Evolutionary conservation across 1,284 basidiomycete genomes (phyloP).

Genomic region (Puccinia hordei): DNA sequence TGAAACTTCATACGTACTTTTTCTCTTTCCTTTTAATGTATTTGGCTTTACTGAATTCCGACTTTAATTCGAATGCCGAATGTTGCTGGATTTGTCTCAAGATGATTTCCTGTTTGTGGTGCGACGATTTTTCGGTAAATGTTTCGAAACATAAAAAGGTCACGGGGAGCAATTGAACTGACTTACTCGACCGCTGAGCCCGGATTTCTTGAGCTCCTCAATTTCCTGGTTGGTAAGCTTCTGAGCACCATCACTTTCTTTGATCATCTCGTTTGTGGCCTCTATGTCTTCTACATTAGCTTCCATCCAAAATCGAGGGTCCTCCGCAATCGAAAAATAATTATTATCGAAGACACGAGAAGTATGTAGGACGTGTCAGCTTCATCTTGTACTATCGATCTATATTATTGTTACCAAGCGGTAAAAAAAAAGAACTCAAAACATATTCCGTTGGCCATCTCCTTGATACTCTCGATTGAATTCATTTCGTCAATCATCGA

Average conservation of each 20-base stretch:
- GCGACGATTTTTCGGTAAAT: neutral
- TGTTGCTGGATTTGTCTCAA: constrained; percentile 87
- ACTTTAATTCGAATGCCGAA: constrained; percentile 84
- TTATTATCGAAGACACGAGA: neutral
- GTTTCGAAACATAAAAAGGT: neutral
- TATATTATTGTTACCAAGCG: neutral
- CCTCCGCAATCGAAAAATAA: constrained; percentile 2
- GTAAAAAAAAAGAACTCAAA: constrained; percentile 37
- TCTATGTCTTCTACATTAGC: constrained; percentile 55
- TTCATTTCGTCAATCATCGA: neutral
- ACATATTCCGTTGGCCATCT: constrained; percentile 34
- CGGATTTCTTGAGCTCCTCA: constrained; percentile 57
- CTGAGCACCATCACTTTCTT: constrained; percentile 58
- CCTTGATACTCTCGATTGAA: constrained; percentile 11
- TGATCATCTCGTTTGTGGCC: constrained; percentile 59
- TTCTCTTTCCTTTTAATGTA: constrained; percentile 91
- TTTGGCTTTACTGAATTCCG: constrained; percentile 95
- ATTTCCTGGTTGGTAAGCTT: constrained; percentile 58
- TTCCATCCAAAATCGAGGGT: neutral
- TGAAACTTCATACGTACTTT: constrained; percentile 64
- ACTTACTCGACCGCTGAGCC: constrained; percentile 55
- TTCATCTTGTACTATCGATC: neutral
- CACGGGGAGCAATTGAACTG: neutral
- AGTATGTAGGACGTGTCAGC: neutral
- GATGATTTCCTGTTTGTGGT: constrained; percentile 72